A percentile compares a stretch with the other conserved stretches of the same genome.
Evolutionary conservation across 2,329 filamentous ascomycete genomes (phyloP).

Genomic region (Zymoseptoria pseudotritici): DNA sequence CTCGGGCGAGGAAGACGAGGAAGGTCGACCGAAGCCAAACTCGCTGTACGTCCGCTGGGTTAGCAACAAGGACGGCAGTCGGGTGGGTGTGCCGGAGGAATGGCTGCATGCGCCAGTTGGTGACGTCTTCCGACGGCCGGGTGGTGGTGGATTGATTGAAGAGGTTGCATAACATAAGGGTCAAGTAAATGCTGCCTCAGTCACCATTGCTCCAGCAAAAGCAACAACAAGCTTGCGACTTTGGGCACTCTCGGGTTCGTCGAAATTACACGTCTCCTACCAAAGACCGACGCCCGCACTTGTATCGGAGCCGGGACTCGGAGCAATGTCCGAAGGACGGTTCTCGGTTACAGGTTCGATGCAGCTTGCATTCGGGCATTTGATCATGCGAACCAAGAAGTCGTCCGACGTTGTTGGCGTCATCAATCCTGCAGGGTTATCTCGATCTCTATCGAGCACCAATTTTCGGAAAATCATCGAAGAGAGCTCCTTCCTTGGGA

Average conservation of each 20-base stretch:
- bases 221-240: neutral
- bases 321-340: neutral
- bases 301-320: neutral
- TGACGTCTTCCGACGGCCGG: conserved; percentile 44
- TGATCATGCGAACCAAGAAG: neutral
- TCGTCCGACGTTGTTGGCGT: neutral
- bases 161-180: conserved; percentile 7
- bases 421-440: neutral
- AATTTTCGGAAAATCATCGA: neutral
- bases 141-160: conserved; percentile 5
- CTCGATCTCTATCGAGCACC: neutral
- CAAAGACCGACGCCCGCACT: neutral
- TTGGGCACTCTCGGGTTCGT: neutral
- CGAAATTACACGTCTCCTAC: neutral
- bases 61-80: conserved; percentile 58
- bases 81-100: conserved; percentile 59
- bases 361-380: neutral
- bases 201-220: neutral
- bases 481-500: too few species aligned
- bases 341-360: neutral
- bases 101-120: conserved; percentile 59
- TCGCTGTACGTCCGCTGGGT: conserved; percentile 64
- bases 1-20: conserved; percentile 33
- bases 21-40: conserved; percentile 28
- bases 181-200: neutral